Conservation (phyloP, 345 rosid species). For the Salix purpurea region DNA sequence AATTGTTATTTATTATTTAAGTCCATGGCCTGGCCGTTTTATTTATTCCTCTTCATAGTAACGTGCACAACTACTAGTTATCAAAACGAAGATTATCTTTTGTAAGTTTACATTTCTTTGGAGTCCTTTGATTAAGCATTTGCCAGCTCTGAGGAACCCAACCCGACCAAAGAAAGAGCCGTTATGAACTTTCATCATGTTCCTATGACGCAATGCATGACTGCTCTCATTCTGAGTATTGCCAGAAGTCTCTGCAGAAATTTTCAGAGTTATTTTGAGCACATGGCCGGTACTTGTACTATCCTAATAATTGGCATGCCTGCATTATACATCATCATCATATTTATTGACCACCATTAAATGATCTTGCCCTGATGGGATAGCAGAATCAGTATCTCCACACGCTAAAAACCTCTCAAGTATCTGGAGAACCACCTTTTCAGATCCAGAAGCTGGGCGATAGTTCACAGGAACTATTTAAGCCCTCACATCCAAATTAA, state of each 20-base stretch:
- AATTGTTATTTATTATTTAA: no score
- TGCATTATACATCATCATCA: constrained; percentile 30
- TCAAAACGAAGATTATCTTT: no score
- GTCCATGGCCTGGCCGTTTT: no score
- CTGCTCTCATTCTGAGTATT: constrained; percentile 20
- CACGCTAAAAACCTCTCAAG: constrained; percentile 28
- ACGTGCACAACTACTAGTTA: no score
- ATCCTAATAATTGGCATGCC: constrained; percentile 30
- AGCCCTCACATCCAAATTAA: constrained; percentile 33
- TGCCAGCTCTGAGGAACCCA: no score
- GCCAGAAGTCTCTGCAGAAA: constrained; percentile 24
- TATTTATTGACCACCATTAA: constrained; percentile 86
- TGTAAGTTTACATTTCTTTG: no score
- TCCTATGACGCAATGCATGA: constrained; percentile 13
- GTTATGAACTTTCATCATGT: no score
- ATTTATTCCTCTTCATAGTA: no score
- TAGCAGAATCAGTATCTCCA: constrained; percentile 45
- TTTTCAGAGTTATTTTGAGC: constrained; percentile 28
- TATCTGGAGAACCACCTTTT: constrained; percentile 27
- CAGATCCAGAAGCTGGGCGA: constrained; percentile 34
- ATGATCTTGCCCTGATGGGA: constrained; percentile 86
- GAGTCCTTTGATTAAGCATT: no score
- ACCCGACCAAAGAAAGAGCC: no score
- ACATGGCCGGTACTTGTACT: constrained; percentile 17
- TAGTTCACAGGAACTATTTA: constrained; percentile 31